Conservation (phyloP, 495 filamentous ascomycete genomes). For the Trichoderma orchidacearum region DNA sequence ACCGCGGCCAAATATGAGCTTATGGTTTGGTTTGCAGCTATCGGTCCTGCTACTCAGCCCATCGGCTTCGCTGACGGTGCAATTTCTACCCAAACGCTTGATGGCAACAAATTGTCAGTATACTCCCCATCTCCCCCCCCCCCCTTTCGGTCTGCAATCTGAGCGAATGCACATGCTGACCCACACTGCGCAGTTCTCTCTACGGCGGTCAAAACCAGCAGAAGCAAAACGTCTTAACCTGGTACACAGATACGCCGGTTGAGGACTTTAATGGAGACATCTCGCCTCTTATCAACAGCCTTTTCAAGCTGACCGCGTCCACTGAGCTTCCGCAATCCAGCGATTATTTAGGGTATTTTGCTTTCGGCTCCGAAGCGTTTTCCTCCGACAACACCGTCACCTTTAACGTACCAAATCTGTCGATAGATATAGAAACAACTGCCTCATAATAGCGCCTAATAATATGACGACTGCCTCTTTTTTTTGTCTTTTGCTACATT, state of each 20-base stretch:
- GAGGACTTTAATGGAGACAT: conserved; percentile 22
- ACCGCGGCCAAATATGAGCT: conserved; percentile 24
- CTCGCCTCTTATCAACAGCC: conserved; percentile 19
- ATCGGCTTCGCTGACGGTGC: conserved; percentile 10
- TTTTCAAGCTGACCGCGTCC: conserved; percentile 8
- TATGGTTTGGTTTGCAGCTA: conserved; percentile 29
- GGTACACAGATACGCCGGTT: conserved; percentile 11
- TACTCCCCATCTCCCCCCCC: background rate
- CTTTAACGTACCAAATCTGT: conserved; percentile 17
- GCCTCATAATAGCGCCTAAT: background rate
- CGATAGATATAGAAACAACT: conserved; percentile 13
- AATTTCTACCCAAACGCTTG: conserved; percentile 8
- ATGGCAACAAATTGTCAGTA: conserved; percentile 20
- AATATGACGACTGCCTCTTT: background rate
- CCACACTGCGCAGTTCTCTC: conserved; percentile 11
- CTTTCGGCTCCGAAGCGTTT: conserved; percentile 25
- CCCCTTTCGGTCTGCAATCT: background rate
- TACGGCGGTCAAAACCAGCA: conserved; percentile 13
- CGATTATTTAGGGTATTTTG: conserved; percentile 23
- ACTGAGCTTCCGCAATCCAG: conserved; percentile 9
- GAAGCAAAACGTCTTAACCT: conserved; percentile 20
- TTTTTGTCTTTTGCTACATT: background rate
- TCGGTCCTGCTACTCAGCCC: conserved; percentile 13
- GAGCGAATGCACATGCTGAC: background rate
- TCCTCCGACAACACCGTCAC: conserved; percentile 16